Evolutionary conservation across 148 eudicot species (phyloP), one percentile per base, ranked within the genome.

Genomic region (Cornus controversa): DNA sequence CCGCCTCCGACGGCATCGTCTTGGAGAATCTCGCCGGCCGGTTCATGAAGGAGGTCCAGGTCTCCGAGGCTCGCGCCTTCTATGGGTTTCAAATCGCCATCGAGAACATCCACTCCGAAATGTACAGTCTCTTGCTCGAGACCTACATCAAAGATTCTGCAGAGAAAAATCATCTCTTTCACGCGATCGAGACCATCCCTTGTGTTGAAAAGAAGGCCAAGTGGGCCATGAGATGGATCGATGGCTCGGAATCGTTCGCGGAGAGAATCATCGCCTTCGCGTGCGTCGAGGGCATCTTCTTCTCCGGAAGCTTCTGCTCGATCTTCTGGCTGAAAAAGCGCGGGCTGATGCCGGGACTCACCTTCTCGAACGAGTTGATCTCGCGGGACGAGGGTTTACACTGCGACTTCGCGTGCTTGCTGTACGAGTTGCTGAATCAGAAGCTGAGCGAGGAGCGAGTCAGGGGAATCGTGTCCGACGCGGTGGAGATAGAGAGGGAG

Each of bases 71-170:
- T 1, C 83, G 92, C 2, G 92, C 90, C 0, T 90, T 90, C 66
- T 90, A 90, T 37, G 92, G 92, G 0, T 90, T 90, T 66, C 92
- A 90, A 31, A 90, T 90, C 34, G 92, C 90, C 0, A 90, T 90
- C 26, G 92, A 87, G 31, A 90, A 90, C 71, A 90, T 90, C 63
- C 92, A 90, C 57, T 87, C 90, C 0, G 92, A 90, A 70, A 90
- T 90, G 92, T 90, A 90, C 66, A 78, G 82, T 9, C 86, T 90
- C 23, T 66, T 87, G 2, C 69, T 90, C 0, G 92, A 90, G 28
- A 80, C 90, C 10, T 87, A 87, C 57, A 87, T 90, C 37, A 86
- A 86, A 28, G 92, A 87, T 29, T 79, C 89, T 0, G 26, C 60
- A 8, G 79, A 82, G 68, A 79, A 79, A 53, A 29, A 67, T 24